Evolutionary conservation across 139 green algal genomes (phyloP).

Genomic region (Eudorina sp.): DNA sequence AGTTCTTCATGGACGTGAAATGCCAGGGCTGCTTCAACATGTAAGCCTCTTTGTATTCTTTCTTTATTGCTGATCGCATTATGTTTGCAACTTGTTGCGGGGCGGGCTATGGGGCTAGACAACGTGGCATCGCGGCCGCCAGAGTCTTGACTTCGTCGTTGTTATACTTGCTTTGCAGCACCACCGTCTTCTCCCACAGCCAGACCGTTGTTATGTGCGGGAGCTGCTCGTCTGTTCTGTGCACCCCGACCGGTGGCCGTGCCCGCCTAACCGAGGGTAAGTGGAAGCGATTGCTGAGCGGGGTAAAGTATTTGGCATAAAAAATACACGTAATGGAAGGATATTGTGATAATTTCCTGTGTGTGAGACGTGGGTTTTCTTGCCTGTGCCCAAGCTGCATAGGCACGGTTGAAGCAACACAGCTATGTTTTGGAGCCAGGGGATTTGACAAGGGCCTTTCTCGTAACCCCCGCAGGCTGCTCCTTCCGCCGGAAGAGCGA

Average conservation of each 20-base stretch:
- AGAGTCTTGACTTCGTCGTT: neutral
- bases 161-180: constrained; percentile 91
- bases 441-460: too few relatives aligned
- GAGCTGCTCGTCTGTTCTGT: constrained; percentile 96
- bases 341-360: too few relatives aligned
- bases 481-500: constrained; percentile 97
- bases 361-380: too few relatives aligned
- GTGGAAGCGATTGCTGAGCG: too few relatives aligned
- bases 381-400: too few relatives aligned
- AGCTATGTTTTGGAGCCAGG: too few relatives aligned
- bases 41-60: constrained; percentile 62
- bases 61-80: neutral
- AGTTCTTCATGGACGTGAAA: constrained; percentile 75
- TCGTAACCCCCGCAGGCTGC: constrained; percentile 79
- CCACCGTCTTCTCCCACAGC: constrained; percentile 98
- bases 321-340: too few relatives aligned
- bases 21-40: constrained; percentile 98
- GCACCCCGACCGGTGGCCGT: constrained; percentile 95
- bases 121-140: constrained; percentile 14
- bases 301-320: too few relatives aligned
- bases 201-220: constrained; percentile 98
- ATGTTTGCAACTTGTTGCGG: neutral
- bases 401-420: too few relatives aligned
- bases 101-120: neutral
- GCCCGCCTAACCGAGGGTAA: constrained; percentile 95